These are phyloP conservation scores for Exophiala spinifera DNA, from an alignment of 2,329 filamentous ascomycete species.

Conservation along the genomic window DNA sequence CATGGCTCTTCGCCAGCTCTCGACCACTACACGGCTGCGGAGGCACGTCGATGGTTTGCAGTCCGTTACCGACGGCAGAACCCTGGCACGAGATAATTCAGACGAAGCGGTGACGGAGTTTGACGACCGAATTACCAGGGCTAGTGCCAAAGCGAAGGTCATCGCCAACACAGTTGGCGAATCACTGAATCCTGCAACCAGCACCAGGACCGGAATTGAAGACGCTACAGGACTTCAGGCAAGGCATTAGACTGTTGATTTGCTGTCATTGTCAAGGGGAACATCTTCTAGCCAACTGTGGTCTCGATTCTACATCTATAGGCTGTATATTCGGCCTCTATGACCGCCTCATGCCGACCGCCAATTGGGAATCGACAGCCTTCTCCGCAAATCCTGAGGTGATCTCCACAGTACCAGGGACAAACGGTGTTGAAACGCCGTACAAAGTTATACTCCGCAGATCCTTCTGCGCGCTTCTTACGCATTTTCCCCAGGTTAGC, in stretches of 20 bases:
- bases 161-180: conserved; percentile 68
- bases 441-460: conserved; percentile 6
- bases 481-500: not conserved
- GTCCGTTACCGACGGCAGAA: conserved; percentile 73
- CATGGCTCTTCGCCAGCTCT: conserved; percentile 32
- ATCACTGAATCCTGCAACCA: conserved; percentile 31
- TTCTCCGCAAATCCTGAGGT: conserved; percentile 17
- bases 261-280: not conserved
- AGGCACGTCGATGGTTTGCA: conserved; percentile 76
- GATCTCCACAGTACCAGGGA: not conserved
- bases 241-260: conserved; percentile 48
- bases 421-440: not conserved
- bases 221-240: conserved; percentile 32
- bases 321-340: not conserved
- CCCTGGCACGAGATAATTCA: conserved; percentile 73
- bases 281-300: not conserved
- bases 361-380: conserved; percentile 3
- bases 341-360: not conserved
- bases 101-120: conserved; percentile 89
- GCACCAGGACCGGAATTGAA: conserved; percentile 26
- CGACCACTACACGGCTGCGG: conserved; percentile 62
- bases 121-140: conserved; percentile 81
- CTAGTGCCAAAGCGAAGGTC: conserved; percentile 78
- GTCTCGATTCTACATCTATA: not conserved
- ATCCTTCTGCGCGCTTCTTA: conserved; percentile 1